phyloP scores from a whole-genome alignment of 75 land plant species.

The Pinus tabuliformis region DNA sequence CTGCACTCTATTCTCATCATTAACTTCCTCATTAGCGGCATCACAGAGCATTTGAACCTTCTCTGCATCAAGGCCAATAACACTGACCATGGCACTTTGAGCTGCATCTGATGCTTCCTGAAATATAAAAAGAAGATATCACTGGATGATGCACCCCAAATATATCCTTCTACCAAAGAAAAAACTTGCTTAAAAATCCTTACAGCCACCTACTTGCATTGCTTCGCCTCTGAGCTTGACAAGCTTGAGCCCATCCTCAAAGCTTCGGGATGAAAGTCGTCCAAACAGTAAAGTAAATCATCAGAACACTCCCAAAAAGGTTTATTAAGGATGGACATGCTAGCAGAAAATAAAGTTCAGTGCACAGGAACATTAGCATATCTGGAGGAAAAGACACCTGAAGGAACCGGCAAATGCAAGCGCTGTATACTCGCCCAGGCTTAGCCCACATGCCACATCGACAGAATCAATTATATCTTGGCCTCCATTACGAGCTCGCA shows the following conservation, averaged over 20 bases:
- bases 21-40: slow-evolving; percentile 97
- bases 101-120: slow-evolving; percentile 98
- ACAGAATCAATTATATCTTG: slow-evolving; percentile 91
- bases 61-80: slow-evolving; percentile 92
- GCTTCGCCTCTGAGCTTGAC: slow-evolving; percentile 98
- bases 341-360: background rate
- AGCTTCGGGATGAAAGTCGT: slow-evolving; percentile 35
- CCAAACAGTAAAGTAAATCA: background rate
- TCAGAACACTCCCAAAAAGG: background rate
- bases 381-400: slow-evolving; percentile 51
- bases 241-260: slow-evolving; percentile 98
- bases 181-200: background rate
- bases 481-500: slow-evolving; percentile 90
- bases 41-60: slow-evolving; percentile 94
- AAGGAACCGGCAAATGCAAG: slow-evolving; percentile 98
- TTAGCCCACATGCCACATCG: slow-evolving; percentile 97
- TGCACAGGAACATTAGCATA: background rate
- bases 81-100: slow-evolving; percentile 89
- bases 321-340: background rate
- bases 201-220: slow-evolving; percentile 71
- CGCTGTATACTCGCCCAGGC: slow-evolving; percentile 98
- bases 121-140: background rate
- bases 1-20: slow-evolving; percentile 79
- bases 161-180: background rate
- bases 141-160: background rate